Evolutionary conservation across 345 rosid genomes (phyloP).

Genomic region (Salix udensis): DNA sequence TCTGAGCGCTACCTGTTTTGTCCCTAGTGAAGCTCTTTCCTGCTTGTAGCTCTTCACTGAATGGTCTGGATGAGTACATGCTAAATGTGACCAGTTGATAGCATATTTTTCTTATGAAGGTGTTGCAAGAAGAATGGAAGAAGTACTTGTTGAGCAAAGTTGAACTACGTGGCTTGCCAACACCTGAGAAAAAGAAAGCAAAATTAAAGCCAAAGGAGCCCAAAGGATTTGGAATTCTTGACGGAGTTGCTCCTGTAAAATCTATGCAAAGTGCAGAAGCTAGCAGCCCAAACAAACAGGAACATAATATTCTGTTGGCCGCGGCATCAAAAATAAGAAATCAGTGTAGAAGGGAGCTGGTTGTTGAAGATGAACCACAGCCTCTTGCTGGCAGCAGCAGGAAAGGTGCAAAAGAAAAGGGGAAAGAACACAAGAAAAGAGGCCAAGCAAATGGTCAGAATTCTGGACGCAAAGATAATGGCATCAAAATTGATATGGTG

Average conservation of each 20-base stretch:
- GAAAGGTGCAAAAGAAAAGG: constrained; percentile 38
- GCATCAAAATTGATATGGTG: constrained; percentile 20
- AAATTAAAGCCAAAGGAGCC: constrained; percentile 48
- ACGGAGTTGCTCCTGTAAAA: constrained; percentile 70
- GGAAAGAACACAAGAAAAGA: constrained; percentile 38
- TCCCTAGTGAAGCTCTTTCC: background rate
- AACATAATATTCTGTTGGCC: constrained; percentile 64
- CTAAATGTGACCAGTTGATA: background rate
- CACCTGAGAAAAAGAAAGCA: constrained; percentile 70
- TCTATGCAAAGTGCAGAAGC: constrained; percentile 60
- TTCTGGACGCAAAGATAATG: constrained; percentile 28
- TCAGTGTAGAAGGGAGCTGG: constrained; percentile 33
- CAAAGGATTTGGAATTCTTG: constrained; percentile 93
- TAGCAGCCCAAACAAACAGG: constrained; percentile 70
- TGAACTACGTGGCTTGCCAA: constrained; percentile 58
- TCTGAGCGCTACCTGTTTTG: background rate
- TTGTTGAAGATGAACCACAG: constrained; percentile 36
- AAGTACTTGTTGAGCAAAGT: constrained; percentile 84
- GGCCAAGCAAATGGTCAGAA: constrained; percentile 24
- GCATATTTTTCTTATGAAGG: constrained; percentile 41
- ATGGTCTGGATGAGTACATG: background rate
- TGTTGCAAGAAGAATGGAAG: constrained; percentile 90
- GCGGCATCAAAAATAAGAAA: constrained; percentile 71
- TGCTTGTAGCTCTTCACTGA: background rate
- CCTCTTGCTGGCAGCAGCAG: constrained; percentile 30